phyloP scores from a whole-genome alignment of 176 grass and related monocot genomes.

The Oryza punctata region DNA sequence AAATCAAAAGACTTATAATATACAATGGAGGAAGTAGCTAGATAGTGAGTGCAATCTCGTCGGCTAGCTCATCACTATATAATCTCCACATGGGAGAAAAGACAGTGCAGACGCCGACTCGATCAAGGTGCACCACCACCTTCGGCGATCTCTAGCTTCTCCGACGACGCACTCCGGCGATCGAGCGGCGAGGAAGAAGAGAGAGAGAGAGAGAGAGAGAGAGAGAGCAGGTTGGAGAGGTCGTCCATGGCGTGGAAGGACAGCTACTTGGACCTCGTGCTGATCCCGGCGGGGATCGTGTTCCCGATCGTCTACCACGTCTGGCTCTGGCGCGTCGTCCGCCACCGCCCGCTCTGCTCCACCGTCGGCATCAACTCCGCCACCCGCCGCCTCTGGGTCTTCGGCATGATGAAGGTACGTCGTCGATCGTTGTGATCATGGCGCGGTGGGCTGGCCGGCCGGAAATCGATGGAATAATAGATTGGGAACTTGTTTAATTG shows the following conservation, averaged over 20 bases:
- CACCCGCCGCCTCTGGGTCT: slow-evolving; percentile 70
- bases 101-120: not conserved
- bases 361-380: slow-evolving; percentile 74
- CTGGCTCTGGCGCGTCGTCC: slow-evolving; percentile 64
- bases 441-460: no score
- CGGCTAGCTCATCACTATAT: not conserved
- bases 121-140: slow-evolving; percentile 8
- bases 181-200: not conserved
- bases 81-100: not conserved
- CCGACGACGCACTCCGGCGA: not conserved
- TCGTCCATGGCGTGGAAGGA: slow-evolving; percentile 60
- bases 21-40: no score
- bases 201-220: not conserved
- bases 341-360: slow-evolving; percentile 50
- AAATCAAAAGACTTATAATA: no score
- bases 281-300: slow-evolving; percentile 67
- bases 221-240: not conserved
- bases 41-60: no score
- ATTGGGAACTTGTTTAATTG: no score
- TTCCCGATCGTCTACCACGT: slow-evolving; percentile 65
- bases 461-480: no score
- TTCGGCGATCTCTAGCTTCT: not conserved
- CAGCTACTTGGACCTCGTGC: slow-evolving; percentile 62
- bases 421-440: no score
- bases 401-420: slow-evolving; percentile 66